Percentiles rank a stretch among this genome's conserved stretches.
Conservation (phyloP, 1,284 basidiomycete species). For the Cutaneotrichosporon sp. region DNA sequence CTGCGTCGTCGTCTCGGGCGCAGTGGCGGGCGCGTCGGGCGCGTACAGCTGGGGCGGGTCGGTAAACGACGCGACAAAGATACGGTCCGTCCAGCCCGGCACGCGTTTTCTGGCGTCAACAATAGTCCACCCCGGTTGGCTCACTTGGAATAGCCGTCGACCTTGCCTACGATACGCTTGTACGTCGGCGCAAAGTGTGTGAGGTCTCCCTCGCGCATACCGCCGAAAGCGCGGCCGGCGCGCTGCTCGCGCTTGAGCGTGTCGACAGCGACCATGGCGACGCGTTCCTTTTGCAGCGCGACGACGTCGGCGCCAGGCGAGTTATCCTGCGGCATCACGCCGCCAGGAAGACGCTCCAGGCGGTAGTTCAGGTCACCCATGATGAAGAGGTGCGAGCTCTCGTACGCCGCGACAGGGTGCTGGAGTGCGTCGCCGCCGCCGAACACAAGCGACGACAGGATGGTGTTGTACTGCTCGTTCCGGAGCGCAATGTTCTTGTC, state of each 20-base stretch:
- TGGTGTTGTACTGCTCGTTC: conserved; percentile 69
- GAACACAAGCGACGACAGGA: conserved; percentile 79
- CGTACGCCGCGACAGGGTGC: conserved; percentile 60
- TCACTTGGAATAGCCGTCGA: conserved; percentile 68
- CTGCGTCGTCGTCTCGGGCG: conserved; percentile 26
- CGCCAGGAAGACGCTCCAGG: conserved; percentile 56
- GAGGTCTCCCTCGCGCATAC: conserved; percentile 74
- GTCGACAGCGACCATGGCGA: conserved; percentile 67
- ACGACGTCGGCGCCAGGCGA: conserved; percentile 30
- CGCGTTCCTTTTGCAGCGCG: conserved; percentile 56
- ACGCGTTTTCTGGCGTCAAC: conserved; percentile 57
- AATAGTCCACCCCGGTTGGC: conserved; percentile 21
- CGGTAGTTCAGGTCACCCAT: conserved; percentile 89
- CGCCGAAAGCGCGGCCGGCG: conserved; percentile 62
- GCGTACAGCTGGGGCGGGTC: conserved; percentile 49
- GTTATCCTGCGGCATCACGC: conserved; percentile 23
- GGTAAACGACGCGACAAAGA: conserved; percentile 76
- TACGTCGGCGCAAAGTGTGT: conserved; percentile 82
- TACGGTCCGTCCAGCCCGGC: conserved; percentile 92
- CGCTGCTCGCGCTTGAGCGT: conserved; percentile 64
- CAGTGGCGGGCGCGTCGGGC: conserved; percentile 17
- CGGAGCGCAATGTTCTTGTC: conserved; percentile 65
- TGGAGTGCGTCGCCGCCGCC: conserved; percentile 50
- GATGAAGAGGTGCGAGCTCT: conserved; percentile 77
- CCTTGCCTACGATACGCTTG: conserved; percentile 73